A percentile compares a stretch with the other conserved stretches of the same genome.
phyloP scores from a whole-genome alignment of 2,329 filamentous ascomycete species.

The Colletotrichum sp. region DNA sequence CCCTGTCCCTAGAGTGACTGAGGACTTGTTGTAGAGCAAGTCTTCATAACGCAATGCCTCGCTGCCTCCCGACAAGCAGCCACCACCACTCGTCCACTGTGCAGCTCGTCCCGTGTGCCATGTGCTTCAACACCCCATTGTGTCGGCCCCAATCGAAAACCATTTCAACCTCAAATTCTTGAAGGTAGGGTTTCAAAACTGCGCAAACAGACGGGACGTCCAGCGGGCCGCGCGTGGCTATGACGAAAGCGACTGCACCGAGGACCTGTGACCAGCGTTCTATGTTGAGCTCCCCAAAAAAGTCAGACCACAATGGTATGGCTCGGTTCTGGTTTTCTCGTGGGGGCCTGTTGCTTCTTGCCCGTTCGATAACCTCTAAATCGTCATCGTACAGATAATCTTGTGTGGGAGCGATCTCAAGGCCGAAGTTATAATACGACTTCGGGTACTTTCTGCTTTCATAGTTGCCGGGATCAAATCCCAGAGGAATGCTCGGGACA shows the following conservation, averaged over 20 bases:
- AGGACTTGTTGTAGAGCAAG: background rate
- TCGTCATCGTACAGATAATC: conserved; percentile 62
- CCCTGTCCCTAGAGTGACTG: background rate
- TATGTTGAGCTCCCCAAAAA: conserved; percentile 65
- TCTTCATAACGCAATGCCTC: background rate
- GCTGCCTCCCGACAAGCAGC: conserved; percentile 54
- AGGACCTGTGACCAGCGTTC: conserved; percentile 69
- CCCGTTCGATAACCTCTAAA: conserved; percentile 44
- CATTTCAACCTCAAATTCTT: conserved; percentile 66
- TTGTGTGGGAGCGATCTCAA: conserved; percentile 63
- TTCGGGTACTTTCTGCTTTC: conserved; percentile 73
- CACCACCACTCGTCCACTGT: conserved; percentile 72
- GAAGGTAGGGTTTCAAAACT: conserved; percentile 62
- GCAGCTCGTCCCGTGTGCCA: conserved; percentile 44
- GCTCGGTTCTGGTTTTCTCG: conserved; percentile 46
- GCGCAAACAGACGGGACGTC: conserved; percentile 56
- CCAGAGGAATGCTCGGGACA: conserved; percentile 69
- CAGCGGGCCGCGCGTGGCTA: conserved; percentile 67
- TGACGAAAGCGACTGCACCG: conserved; percentile 64
- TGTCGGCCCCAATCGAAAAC: conserved; percentile 63
- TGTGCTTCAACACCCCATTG: conserved; percentile 54
- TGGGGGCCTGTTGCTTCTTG: conserved; percentile 44
- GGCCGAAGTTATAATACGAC: conserved; percentile 66
- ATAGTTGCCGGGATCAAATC: conserved; percentile 74
- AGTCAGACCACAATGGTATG: conserved; percentile 75